These are phyloP conservation scores for Saposhnikovia divaricata DNA, from an alignment of 129 eudicot species.

Conservation along the genomic window DNA sequence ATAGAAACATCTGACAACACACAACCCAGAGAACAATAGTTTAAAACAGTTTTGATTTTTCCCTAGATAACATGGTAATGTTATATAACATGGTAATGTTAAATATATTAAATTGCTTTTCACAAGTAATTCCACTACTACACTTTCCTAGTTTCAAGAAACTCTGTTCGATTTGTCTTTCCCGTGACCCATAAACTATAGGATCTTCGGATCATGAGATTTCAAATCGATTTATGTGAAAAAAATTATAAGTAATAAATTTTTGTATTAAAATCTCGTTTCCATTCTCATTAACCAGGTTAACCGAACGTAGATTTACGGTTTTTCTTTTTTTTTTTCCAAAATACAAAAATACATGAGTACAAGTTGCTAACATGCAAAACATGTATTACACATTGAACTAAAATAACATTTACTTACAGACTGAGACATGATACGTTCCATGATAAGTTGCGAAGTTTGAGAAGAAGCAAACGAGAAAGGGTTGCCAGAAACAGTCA, in stretches of 20 bases:
- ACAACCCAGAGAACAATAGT: background rate
- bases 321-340: no score
- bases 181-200: background rate
- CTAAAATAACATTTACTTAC: conserved; percentile 26
- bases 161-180: background rate
- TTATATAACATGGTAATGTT: background rate
- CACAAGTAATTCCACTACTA: background rate
- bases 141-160: background rate
- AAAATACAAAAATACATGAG: no score
- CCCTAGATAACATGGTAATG: background rate
- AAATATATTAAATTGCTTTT: background rate
- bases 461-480: conserved; percentile 76
- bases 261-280: no score
- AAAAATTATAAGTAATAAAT: no score
- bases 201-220: no score
- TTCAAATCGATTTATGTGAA: no score
- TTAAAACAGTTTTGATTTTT: background rate
- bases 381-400: background rate
- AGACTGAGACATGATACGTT: conserved; percentile 85
- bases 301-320: background rate
- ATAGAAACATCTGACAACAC: background rate
- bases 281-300: no score
- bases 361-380: background rate
- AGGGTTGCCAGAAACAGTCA: conserved; percentile 46
- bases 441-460: conserved; percentile 87